These are phyloP conservation scores for Talaromyces funiculosus DNA, from an alignment of 2,329 filamentous ascomycete genomes.

Conservation along the genomic window DNA sequence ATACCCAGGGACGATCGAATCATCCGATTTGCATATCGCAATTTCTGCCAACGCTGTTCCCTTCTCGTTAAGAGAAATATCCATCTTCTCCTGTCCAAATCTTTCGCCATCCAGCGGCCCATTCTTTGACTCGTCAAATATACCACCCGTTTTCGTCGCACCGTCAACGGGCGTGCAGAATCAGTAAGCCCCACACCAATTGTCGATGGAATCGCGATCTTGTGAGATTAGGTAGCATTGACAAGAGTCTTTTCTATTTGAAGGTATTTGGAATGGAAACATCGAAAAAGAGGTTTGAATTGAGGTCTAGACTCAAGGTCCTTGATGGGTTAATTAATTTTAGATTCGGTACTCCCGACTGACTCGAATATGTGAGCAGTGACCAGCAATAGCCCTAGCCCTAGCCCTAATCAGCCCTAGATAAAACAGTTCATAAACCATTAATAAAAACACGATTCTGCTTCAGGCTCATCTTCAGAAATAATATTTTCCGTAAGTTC, in stretches of 20 bases:
- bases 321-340: too few relatives aligned
- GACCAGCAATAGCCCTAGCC: background rate
- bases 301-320: background rate
- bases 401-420: background rate
- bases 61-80: background rate
- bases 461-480: too few relatives aligned
- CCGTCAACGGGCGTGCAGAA: slow-evolving; percentile 8
- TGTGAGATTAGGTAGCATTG: background rate
- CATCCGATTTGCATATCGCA: background rate
- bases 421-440: too few relatives aligned
- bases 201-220: background rate
- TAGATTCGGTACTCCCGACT: too few relatives aligned
- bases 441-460: too few relatives aligned
- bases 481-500: too few relatives aligned
- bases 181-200: too few relatives aligned
- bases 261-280: background rate
- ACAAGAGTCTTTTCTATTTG: background rate
- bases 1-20: background rate
- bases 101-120: too few relatives aligned
- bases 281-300: too few relatives aligned
- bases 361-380: too few relatives aligned
- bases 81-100: too few relatives aligned
- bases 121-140: too few relatives aligned
- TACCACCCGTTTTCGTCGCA: background rate
- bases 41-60: background rate